These are phyloP conservation scores for Populus hybrid DNA, from an alignment of 441 rosid genomes.

Conservation along the genomic window DNA sequence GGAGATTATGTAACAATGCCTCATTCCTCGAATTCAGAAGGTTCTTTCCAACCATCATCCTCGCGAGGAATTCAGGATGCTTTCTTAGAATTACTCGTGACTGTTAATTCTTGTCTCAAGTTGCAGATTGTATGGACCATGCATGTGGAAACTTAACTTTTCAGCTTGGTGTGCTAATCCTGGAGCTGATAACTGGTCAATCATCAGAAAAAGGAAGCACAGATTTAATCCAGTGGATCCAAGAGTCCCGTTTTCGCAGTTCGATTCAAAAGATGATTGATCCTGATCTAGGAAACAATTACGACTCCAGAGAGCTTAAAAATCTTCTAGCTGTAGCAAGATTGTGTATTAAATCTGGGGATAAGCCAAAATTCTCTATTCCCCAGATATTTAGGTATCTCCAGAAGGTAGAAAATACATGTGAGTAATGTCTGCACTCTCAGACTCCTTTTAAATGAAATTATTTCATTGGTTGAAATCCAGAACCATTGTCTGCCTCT, in stretches of 20 bases:
- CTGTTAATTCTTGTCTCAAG: background rate
- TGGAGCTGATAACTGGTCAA: constrained; percentile 85
- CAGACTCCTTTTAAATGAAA: background rate
- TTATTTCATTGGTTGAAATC: background rate
- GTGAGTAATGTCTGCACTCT: background rate
- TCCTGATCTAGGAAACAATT: constrained; percentile 76
- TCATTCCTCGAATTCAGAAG: constrained; percentile 34
- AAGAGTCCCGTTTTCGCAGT: constrained; percentile 51
- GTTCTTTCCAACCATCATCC: constrained; percentile 27
- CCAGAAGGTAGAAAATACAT: constrained; percentile 48
- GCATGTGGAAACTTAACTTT: constrained; percentile 53
- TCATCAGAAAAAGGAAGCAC: constrained; percentile 66
- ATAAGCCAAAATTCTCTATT: constrained; percentile 52
- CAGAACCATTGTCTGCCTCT: background rate
- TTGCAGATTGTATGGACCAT: constrained; percentile 42
- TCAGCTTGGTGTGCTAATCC: constrained; percentile 78
- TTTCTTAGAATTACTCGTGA: background rate
- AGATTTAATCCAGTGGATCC: constrained; percentile 78
- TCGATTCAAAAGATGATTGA: constrained; percentile 80
- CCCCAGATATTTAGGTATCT: constrained; percentile 63
- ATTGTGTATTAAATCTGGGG: constrained; percentile 58
- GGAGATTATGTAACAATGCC: constrained; percentile 23
- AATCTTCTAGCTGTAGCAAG: constrained; percentile 69
- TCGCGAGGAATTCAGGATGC: background rate
- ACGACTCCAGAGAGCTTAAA: constrained; percentile 59